Conservation (phyloP, 1,284 basidiomycete genomes). For the Ceratobasidium sp. region DNA sequence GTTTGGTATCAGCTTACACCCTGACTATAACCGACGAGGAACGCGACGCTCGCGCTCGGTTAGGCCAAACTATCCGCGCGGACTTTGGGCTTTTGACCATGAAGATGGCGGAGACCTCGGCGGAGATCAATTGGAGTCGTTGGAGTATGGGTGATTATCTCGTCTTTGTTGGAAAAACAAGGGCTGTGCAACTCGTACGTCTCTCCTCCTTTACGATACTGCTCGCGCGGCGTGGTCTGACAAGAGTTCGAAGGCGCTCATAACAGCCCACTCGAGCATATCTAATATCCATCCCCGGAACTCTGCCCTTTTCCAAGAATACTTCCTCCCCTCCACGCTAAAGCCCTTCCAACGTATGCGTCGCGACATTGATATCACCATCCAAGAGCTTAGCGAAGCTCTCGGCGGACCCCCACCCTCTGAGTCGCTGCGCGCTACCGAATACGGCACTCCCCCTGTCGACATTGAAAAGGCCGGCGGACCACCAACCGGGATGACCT, state of each 20-base stretch:
- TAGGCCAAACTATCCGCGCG: constrained; percentile 55
- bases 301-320: constrained; percentile 52
- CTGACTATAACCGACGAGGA: constrained; percentile 57
- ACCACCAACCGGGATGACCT: neutral
- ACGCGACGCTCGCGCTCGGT: constrained; percentile 53
- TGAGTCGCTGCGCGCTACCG: constrained; percentile 1
- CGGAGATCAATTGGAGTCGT: constrained; percentile 57
- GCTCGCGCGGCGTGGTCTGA: too few species aligned
- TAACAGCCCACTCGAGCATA: constrained; percentile 55
- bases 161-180: constrained; percentile 52
- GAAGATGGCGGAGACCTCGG: constrained; percentile 54
- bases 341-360: constrained; percentile 52
- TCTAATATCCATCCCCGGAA: constrained; percentile 52
- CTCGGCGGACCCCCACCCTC: constrained; percentile 51
- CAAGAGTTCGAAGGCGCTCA: constrained; percentile 51
- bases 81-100: constrained; percentile 56
- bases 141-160: constrained; percentile 56
- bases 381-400: constrained; percentile 52
- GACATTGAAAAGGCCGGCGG: constrained; percentile 22
- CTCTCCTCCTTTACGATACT: neutral
- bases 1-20: constrained; percentile 55
- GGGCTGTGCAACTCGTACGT: constrained; percentile 54
- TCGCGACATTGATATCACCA: constrained; percentile 51
- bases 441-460: neutral
- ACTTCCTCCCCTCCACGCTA: constrained; percentile 53